Evolutionary conservation across 352 stramenopile genomes (phyloP).

Genomic region (Phytophthora tubulina): DNA sequence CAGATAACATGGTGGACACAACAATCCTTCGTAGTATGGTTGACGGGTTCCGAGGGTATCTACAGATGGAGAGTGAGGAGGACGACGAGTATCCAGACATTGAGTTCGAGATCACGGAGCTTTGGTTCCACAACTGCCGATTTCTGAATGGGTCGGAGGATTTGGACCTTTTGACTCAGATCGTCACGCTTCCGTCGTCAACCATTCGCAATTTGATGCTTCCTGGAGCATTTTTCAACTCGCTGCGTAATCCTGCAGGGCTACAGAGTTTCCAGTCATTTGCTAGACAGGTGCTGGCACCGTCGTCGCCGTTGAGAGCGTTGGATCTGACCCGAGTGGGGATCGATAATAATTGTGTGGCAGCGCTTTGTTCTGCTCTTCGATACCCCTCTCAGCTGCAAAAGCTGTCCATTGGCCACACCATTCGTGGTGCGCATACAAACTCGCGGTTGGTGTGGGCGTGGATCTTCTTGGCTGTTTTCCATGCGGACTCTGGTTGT

Average conservation of each 20-base stretch:
- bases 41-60: slow-evolving; percentile 11
- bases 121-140: slow-evolving; percentile 36
- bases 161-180: slow-evolving; percentile 24
- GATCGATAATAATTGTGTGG: slow-evolving; percentile 29
- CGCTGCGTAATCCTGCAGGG: slow-evolving; percentile 20
- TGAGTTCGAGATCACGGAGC: slow-evolving; percentile 27
- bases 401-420: slow-evolving; percentile 37
- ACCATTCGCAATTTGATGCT: slow-evolving; percentile 31
- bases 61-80: neutral
- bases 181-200: slow-evolving; percentile 31
- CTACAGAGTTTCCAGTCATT: slow-evolving; percentile 31
- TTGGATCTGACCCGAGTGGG: slow-evolving; percentile 36
- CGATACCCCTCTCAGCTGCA: slow-evolving; percentile 31
- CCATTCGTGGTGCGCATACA: slow-evolving; percentile 32
- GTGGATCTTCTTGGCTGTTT: slow-evolving; percentile 56
- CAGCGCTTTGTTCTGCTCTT: slow-evolving; percentile 41
- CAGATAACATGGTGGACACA: slow-evolving; percentile 25
- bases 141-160: slow-evolving; percentile 30
- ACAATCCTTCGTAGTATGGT: slow-evolving; percentile 28
- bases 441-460: slow-evolving; percentile 39
- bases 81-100: slow-evolving; percentile 1
- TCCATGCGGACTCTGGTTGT: slow-evolving; percentile 49
- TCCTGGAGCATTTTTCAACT: slow-evolving; percentile 30
- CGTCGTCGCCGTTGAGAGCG: slow-evolving; percentile 35
- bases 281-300: slow-evolving; percentile 15